phyloP scores from a whole-genome alignment of 2,329 filamentous ascomycete species.

The Cryoendolithus antarcticus region DNA sequence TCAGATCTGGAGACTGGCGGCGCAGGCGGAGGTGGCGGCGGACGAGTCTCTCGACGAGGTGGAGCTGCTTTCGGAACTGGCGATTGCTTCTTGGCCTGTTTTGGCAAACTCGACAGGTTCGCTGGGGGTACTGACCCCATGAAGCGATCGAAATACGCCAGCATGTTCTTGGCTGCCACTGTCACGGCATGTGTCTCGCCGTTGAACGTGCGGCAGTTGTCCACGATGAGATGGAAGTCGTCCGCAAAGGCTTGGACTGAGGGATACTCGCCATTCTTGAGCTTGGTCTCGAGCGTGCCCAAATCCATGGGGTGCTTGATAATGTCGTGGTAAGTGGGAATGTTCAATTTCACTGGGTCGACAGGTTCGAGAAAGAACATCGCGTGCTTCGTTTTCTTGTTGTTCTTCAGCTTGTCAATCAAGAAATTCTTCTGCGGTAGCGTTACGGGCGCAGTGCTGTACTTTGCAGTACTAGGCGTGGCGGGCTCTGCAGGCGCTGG shows the following conservation, averaged over 20 bases:
- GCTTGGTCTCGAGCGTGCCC: constrained; percentile 63
- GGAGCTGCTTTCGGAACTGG: constrained; percentile 16
- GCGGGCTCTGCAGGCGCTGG: constrained; percentile 7
- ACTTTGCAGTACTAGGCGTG: constrained; percentile 13
- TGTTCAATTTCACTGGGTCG: constrained; percentile 57
- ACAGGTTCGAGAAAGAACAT: constrained; percentile 67
- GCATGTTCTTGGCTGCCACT: constrained; percentile 49
- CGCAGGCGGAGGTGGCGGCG: constrained; percentile 18
- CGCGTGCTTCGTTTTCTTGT: constrained; percentile 80
- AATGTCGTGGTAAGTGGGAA: constrained; percentile 61
- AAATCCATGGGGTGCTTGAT: constrained; percentile 78
- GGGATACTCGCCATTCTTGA: constrained; percentile 58
- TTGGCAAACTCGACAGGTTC: constrained; percentile 39
- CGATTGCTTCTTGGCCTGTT: constrained; percentile 32
- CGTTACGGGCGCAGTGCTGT: constrained; percentile 40
- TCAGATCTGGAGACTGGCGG: constrained; percentile 32
- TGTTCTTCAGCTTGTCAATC: constrained; percentile 53
- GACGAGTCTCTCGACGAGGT: constrained; percentile 25
- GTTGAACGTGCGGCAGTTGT: constrained; percentile 75
- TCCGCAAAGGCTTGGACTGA: constrained; percentile 59
- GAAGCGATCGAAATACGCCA: constrained; percentile 47
- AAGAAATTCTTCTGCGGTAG: constrained; percentile 49
- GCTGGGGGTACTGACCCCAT: constrained; percentile 47
- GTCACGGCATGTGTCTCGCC: constrained; percentile 65
- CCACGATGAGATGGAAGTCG: constrained; percentile 65